phyloP scores from a whole-genome alignment of 495 filamentous ascomycete genomes.

The Talaromyces trachyspermus region DNA sequence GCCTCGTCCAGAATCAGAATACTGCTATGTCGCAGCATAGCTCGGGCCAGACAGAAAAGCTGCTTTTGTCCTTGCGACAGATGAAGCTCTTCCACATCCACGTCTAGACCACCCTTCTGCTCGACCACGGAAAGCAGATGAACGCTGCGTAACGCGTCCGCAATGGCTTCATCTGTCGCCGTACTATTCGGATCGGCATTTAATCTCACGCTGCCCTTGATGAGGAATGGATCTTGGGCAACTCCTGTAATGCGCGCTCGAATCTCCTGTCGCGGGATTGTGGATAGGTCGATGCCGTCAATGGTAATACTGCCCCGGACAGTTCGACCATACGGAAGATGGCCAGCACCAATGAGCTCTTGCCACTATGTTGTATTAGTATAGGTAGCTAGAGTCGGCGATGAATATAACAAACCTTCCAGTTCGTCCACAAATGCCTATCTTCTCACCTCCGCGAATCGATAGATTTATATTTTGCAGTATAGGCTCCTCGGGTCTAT shows the following conservation, averaged over 20 bases:
- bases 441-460: slow-evolving; percentile 49
- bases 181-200: slow-evolving; percentile 35
- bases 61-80: slow-evolving; percentile 53
- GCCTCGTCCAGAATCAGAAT: slow-evolving; percentile 39
- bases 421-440: slow-evolving; percentile 46
- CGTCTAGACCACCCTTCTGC: slow-evolving; percentile 36
- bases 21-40: slow-evolving; percentile 36
- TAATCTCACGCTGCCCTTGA: slow-evolving; percentile 30
- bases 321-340: slow-evolving; percentile 49
- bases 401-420: slow-evolving; percentile 30
- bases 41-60: slow-evolving; percentile 50
- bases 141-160: slow-evolving; percentile 35
- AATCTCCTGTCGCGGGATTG: slow-evolving; percentile 38
- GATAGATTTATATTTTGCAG: slow-evolving; percentile 43
- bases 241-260: slow-evolving; percentile 43
- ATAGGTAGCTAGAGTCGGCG: background rate
- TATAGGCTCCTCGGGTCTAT: slow-evolving; percentile 31
- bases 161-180: slow-evolving; percentile 25
- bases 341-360: slow-evolving; percentile 41
- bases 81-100: slow-evolving; percentile 28
- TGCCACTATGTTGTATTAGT: slow-evolving; percentile 29
- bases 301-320: slow-evolving; percentile 35
- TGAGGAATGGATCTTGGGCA: slow-evolving; percentile 53
- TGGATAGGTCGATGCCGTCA: slow-evolving; percentile 41
- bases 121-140: slow-evolving; percentile 29